phyloP scores from a whole-genome alignment of 2,329 filamentous ascomycete species.

The Exophiala sp. region DNA sequence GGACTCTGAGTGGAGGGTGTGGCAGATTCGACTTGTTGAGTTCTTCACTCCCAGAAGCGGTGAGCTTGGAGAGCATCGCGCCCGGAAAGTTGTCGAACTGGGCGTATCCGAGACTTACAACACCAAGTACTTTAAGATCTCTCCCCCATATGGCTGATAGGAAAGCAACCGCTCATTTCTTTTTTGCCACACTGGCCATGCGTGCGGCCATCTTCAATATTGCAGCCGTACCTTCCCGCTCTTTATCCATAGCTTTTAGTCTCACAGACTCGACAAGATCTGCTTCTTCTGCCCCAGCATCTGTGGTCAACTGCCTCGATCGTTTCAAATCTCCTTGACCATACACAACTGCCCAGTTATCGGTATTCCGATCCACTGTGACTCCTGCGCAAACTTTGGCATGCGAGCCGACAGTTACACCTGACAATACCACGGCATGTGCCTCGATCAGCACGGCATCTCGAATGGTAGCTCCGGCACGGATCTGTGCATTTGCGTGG shows the following conservation, averaged over 20 bases:
- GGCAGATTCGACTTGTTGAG: too few species aligned
- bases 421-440: slow-evolving; percentile 37
- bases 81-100: too few species aligned
- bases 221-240: slow-evolving; percentile 21
- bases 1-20: too few species aligned
- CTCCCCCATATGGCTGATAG: too few species aligned
- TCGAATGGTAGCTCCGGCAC: slow-evolving; percentile 39
- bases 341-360: slow-evolving; percentile 68
- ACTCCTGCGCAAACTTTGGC: slow-evolving; percentile 68
- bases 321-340: slow-evolving; percentile 48
- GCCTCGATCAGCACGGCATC: slow-evolving; percentile 44
- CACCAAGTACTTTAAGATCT: too few species aligned
- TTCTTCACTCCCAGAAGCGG: too few species aligned
- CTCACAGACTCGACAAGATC: slow-evolving; percentile 55
- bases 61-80: too few species aligned
- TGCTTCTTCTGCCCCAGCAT: slow-evolving; percentile 22
- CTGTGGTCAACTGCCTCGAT: slow-evolving; percentile 22
- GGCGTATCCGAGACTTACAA: too few species aligned
- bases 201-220: slow-evolving; percentile 19
- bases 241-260: slow-evolving; percentile 56
- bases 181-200: slow-evolving; percentile 26
- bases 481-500: slow-evolving; percentile 37
- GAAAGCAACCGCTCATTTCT: slow-evolving; percentile 13
- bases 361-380: slow-evolving; percentile 53
- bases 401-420: slow-evolving; percentile 47